These are phyloP conservation scores for Asparagopsis taxiformis DNA, from an alignment of 31 red algal species.

Conservation along the genomic window DNA sequence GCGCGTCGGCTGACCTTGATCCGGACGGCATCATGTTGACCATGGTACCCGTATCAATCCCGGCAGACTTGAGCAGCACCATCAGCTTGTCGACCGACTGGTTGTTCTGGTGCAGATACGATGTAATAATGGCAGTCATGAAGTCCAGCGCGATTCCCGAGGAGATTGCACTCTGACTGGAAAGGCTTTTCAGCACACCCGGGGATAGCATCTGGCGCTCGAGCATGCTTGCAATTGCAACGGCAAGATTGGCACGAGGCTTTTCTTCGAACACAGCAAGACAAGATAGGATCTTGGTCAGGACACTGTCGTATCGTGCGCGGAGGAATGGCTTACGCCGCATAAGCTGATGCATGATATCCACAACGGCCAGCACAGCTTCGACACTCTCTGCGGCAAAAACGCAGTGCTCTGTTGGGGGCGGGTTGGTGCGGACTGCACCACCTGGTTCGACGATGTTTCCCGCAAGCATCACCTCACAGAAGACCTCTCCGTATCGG, in stretches of 20 bases:
- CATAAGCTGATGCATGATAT: constrained; percentile 82
- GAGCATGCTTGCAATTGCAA: constrained; percentile 56
- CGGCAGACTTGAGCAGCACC: constrained; percentile 59
- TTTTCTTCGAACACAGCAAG: constrained; percentile 45
- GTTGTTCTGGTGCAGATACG: constrained; percentile 45
- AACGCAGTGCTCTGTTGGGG: constrained; percentile 54
- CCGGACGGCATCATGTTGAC: constrained; percentile 78
- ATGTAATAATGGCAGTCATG: constrained; percentile 70
- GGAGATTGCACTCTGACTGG: constrained; percentile 42
- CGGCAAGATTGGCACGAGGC: constrained; percentile 48
- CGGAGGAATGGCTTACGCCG: constrained; percentile 77
- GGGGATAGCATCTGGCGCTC: constrained; percentile 66
- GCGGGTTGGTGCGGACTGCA: constrained; percentile 49
- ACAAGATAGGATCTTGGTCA: constrained; percentile 65
- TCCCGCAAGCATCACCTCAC: constrained; percentile 73
- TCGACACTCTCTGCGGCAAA: constrained; percentile 41
- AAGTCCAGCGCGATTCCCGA: constrained; percentile 66
- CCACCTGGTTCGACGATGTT: constrained; percentile 86
- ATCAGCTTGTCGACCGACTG: constrained; percentile 74
- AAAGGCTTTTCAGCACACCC: constrained; percentile 45
- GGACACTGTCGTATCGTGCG: constrained; percentile 57
- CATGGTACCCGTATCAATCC: constrained; percentile 79
- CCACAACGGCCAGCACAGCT: constrained; percentile 45
- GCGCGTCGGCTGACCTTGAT: constrained; percentile 60
- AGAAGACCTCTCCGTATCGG: constrained; percentile 82